A percentile compares a stretch with the other conserved stretches of the same genome.
phyloP scores from a whole-genome alignment of 2,329 filamentous ascomycete species.

The Penicillium crustosum region DNA sequence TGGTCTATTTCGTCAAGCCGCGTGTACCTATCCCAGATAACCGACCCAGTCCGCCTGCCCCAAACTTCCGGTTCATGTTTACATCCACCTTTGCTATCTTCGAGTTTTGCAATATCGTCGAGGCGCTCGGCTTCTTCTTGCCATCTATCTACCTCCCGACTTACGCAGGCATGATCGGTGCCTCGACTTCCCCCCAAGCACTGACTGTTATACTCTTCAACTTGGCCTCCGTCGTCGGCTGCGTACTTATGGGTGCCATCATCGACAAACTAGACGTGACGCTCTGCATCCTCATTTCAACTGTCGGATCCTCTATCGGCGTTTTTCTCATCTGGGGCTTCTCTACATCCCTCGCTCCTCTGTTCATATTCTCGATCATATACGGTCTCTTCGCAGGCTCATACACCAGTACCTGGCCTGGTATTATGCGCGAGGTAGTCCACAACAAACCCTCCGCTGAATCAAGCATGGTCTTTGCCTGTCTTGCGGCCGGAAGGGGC shows the following conservation, averaged over 20 bases:
- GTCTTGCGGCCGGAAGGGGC: slow-evolving; percentile 52
- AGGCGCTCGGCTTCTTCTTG: slow-evolving; percentile 41
- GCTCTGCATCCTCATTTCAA: slow-evolving; percentile 45
- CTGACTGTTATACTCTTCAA: slow-evolving; percentile 37
- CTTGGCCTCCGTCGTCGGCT: slow-evolving; percentile 33
- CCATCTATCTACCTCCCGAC: slow-evolving; percentile 42
- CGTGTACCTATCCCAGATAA: slow-evolving; percentile 32
- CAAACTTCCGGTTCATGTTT: slow-evolving; percentile 41
- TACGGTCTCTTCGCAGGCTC: slow-evolving; percentile 51
- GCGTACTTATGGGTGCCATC: slow-evolving; percentile 36
- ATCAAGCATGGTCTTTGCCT: slow-evolving; percentile 51
- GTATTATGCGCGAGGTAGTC: slow-evolving; percentile 46
- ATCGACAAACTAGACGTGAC: slow-evolving; percentile 44
- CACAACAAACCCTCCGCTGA: slow-evolving; percentile 41
- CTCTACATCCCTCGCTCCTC: slow-evolving; percentile 40
- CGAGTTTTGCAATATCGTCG: slow-evolving; percentile 45
- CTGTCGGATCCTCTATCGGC: slow-evolving; percentile 42
- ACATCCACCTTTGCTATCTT: slow-evolving; percentile 47
- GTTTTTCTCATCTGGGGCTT: slow-evolving; percentile 52
- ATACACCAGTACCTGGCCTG: slow-evolving; percentile 47
- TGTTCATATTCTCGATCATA: slow-evolving; percentile 45
- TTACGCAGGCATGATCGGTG: slow-evolving; percentile 35
- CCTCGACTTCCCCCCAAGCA: slow-evolving; percentile 20
- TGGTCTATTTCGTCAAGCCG: slow-evolving; percentile 43
- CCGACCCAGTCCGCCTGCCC: slow-evolving; percentile 34